Base-by-base conservation (phyloP, 345 rosid species). In the Eucalyptus caleyi region DNA sequence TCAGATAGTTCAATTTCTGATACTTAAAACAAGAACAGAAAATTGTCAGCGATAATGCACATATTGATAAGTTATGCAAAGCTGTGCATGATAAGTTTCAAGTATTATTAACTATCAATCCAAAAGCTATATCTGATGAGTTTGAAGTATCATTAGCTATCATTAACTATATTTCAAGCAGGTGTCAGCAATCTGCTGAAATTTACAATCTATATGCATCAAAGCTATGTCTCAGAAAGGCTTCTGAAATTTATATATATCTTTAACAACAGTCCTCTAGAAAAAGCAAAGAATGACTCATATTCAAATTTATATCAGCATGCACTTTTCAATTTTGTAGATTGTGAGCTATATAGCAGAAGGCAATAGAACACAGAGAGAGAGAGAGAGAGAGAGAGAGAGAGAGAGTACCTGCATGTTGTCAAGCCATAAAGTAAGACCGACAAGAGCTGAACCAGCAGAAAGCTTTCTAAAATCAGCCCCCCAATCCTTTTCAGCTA, bases 401-500 rank as follows among this genome's bases (percentile, higher is more conserved):
- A 90, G 65, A 86, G 88, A 87, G 88, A 89, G 92, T 93, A 92
- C 99, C 99, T 97, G 98, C 99, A 97, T 97, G 90, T 91, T 95
- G 88, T 97, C 99, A 90, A 97, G 99, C 99, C 99, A 97, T 89
- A 97, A 92, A 85, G 98, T 96, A 51, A 97, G 96, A 67, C 96
- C 99, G 88, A 97, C 99, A 87, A 97, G 99, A 72, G 99, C 97
- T 89, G 99, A 94, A 92, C 99, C 99, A 72, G 96, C 99, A 21
- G 99, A 97, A 88, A 97, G 88, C 93, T 95, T 97, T 89, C 99
- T 95, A 87, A 97, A 94, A 92, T 97, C 99, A 88, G 99, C 98
- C 54, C 99, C 98, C 99, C 99, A 97, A 86, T 96, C 97, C 90
- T 95, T 96, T 89, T 96, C 99, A 87, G 98, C 97, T 88, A 97